These are phyloP conservation scores for Phaeosphaeriaceae sp. DNA, from an alignment of 2,329 filamentous ascomycete genomes.

Conservation along the genomic window DNA sequence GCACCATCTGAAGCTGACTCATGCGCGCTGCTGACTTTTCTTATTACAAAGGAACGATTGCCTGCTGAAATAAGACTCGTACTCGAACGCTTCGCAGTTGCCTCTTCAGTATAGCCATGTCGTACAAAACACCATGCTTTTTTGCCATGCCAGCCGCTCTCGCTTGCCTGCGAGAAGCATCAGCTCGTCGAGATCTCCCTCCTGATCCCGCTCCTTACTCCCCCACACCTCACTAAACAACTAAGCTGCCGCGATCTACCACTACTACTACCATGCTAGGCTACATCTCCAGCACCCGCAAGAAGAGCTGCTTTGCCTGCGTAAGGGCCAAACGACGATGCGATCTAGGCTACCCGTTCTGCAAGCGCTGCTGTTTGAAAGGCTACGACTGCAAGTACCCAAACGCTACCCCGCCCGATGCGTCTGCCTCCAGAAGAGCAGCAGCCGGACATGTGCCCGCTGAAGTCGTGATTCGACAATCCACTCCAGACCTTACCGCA, in stretches of 20 bases:
- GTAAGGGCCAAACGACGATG: constrained; percentile 41
- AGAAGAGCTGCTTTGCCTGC: constrained; percentile 39
- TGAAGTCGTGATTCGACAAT: constrained; percentile 35
- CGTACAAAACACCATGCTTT: background rate
- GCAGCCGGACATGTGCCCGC: constrained; percentile 8
- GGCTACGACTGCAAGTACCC: constrained; percentile 38
- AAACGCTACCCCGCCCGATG: constrained; percentile 14
- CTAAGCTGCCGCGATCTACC: too few species aligned
- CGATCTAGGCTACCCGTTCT: constrained; percentile 40
- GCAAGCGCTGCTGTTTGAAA: constrained; percentile 37
- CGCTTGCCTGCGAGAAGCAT: background rate
- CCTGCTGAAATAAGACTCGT: background rate
- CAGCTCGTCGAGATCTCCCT: background rate
- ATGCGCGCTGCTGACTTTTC: background rate
- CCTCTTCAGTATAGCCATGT: background rate
- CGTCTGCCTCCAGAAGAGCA: background rate
- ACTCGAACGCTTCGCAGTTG: background rate
- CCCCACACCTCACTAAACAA: background rate
- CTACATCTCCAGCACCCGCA: constrained; percentile 42
- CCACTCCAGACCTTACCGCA: constrained; percentile 23
- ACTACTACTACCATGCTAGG: constrained; percentile 26
- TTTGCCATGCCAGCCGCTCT: background rate
- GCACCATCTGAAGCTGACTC: background rate
- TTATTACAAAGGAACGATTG: background rate
- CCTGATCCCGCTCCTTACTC: background rate